Percentiles rank a stretch among this genome's conserved stretches.
These are phyloP conservation scores for Rubroshorea leprosula DNA, from an alignment of 345 rosid genomes.

Conservation along the genomic window DNA sequence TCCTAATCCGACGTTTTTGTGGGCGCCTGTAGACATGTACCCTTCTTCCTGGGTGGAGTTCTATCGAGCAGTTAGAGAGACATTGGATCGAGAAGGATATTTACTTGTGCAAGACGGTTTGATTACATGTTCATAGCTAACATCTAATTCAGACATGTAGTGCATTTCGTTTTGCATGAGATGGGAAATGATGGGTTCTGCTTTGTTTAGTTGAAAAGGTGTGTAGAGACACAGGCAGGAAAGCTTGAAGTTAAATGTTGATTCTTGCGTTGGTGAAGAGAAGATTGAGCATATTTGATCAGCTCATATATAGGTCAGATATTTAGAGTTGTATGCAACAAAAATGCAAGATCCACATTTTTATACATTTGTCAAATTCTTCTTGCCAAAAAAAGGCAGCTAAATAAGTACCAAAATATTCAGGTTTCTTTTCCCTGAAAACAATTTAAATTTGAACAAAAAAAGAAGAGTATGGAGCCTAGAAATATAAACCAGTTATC, in stretches of 20 bases:
- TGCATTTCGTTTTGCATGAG: slow-evolving; percentile 11
- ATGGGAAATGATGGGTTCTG: no score
- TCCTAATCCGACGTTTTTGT: slow-evolving; percentile 79
- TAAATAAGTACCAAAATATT: no score
- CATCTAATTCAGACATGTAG: not conserved
- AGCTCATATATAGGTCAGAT: not conserved
- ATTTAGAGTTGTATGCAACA: no score
- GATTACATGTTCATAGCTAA: slow-evolving; percentile 50
- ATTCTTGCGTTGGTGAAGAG: slow-evolving; percentile 9
- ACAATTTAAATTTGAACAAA: no score
- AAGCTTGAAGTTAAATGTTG: no score
- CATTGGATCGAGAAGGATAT: slow-evolving; percentile 42
- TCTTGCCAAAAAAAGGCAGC: no score
- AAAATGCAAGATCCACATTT: no score
- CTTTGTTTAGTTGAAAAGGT: no score
- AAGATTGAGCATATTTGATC: slow-evolving; percentile 10
- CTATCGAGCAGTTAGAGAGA: slow-evolving; percentile 53
- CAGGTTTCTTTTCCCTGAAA: no score
- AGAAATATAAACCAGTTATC: slow-evolving; percentile 1
- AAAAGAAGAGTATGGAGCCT: no score
- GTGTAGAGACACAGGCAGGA: slow-evolving; percentile 26
- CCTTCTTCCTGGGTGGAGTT: slow-evolving; percentile 74
- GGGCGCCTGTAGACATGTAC: slow-evolving; percentile 46
- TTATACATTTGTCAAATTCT: no score
- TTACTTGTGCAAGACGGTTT: slow-evolving; percentile 43